Evolutionary conservation across 148 eudicot species (phyloP).

Genomic region (Spergularia marina): DNA sequence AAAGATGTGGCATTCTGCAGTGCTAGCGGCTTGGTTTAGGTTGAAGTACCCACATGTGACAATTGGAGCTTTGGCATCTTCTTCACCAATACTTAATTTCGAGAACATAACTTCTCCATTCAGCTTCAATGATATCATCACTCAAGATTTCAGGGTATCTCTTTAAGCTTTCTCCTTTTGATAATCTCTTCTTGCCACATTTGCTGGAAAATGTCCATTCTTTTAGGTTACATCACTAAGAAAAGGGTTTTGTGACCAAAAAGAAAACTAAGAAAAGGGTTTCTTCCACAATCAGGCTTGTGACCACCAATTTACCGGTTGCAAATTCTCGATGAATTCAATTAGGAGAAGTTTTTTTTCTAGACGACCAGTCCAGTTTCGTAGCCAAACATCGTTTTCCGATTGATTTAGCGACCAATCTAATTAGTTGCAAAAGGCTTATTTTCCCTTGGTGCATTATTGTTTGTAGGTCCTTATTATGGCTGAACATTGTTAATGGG

Average conservation of each 20-base stretch:
- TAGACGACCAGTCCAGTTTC: too few relatives aligned
- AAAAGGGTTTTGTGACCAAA: too few relatives aligned
- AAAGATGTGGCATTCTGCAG: constrained; percentile 30
- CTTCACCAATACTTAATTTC: constrained; percentile 82
- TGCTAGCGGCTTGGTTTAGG: constrained; percentile 95
- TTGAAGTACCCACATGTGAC: constrained; percentile 87
- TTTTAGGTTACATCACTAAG: background rate
- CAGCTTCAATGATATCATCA: constrained; percentile 58
- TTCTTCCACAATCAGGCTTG: too few relatives aligned
- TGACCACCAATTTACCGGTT: too few relatives aligned
- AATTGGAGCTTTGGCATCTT: constrained; percentile 87
- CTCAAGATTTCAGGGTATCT: constrained; percentile 70
- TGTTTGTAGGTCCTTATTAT: background rate
- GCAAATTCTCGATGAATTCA: too few relatives aligned
- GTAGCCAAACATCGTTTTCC: too few relatives aligned
- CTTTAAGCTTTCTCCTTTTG: constrained; percentile 14
- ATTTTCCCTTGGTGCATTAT: background rate
- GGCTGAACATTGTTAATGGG: background rate
- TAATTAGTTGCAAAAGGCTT: too few relatives aligned
- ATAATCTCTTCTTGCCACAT: background rate
- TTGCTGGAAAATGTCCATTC: background rate
- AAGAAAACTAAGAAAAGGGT: too few relatives aligned
- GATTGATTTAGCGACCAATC: too few relatives aligned
- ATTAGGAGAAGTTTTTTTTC: too few relatives aligned
- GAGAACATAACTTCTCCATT: constrained; percentile 69